Percentiles rank a stretch among this genome's conserved stretches.
Evolutionary conservation across 108 stramenopile species (phyloP).

Genomic region (Skeletonema tropicum): DNA sequence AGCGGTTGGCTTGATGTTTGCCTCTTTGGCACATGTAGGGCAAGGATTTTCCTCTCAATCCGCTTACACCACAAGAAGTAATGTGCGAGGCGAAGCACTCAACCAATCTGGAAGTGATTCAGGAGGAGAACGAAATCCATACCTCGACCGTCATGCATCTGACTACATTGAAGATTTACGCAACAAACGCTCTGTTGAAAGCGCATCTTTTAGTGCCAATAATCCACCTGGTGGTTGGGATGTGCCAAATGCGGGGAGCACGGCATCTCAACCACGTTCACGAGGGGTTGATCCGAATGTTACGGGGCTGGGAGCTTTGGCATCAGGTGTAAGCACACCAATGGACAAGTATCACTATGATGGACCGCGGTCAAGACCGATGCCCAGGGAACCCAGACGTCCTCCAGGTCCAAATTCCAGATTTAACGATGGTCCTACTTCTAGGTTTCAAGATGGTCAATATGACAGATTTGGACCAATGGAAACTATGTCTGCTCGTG

Average conservation of each 20-base stretch:
- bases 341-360: slow-evolving; percentile 23
- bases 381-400: slow-evolving; percentile 3
- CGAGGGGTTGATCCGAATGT: slow-evolving; percentile 16
- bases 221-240: slow-evolving; percentile 33
- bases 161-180: slow-evolving; percentile 31
- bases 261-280: slow-evolving; percentile 22
- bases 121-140: slow-evolving; percentile 5
- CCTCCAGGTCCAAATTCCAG: neutral
- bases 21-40: neutral
- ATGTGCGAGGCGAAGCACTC: neutral
- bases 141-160: slow-evolving; percentile 24
- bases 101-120: neutral
- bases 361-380: slow-evolving; percentile 7
- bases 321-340: slow-evolving; percentile 36
- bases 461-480: slow-evolving; percentile 1
- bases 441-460: neutral
- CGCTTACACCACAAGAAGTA: neutral
- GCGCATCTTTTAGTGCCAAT: slow-evolving; percentile 43
- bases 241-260: slow-evolving; percentile 39
- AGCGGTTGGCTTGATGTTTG: neutral
- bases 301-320: slow-evolving; percentile 27
- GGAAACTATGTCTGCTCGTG: slow-evolving; percentile 4
- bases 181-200: slow-evolving; percentile 7
- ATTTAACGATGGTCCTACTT: slow-evolving; percentile 1
- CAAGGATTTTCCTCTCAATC: slow-evolving; percentile 1